Percentiles rank a stretch among this genome's conserved stretches.
Conservation (phyloP, 495 filamentous ascomycete genomes). For the Penicillium flavigenum region DNA sequence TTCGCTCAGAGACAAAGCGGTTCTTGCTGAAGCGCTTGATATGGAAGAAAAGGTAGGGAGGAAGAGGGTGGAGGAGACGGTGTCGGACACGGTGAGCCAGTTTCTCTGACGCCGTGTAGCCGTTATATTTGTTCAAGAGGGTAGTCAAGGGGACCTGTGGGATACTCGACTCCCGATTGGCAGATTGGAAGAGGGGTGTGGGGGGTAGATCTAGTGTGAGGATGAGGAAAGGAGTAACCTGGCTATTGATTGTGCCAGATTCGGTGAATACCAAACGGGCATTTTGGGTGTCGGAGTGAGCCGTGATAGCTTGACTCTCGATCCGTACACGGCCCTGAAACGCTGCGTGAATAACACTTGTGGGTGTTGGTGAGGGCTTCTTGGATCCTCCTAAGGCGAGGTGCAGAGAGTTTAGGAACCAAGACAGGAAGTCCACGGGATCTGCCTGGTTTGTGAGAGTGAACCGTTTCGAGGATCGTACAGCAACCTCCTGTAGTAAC, state of each 20-base stretch:
- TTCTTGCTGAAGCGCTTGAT: constrained; percentile 96
- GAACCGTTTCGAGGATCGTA: constrained; percentile 88
- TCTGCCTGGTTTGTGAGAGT: constrained; percentile 89
- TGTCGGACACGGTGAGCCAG: constrained; percentile 82
- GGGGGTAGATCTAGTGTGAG: constrained; percentile 90
- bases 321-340: constrained; percentile 92
- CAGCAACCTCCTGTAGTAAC: constrained; percentile 88
- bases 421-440: constrained; percentile 92
- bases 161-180: constrained; percentile 87
- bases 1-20: constrained; percentile 92
- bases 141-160: constrained; percentile 89
- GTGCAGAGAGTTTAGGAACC: constrained; percentile 96
- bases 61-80: constrained; percentile 86
- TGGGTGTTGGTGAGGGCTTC: constrained; percentile 64
- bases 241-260: constrained; percentile 73
- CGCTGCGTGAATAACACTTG: constrained; percentile 79
- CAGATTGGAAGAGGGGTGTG: constrained; percentile 95
- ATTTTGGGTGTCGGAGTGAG: constrained; percentile 75
- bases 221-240: constrained; percentile 77
- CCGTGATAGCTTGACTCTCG: constrained; percentile 92
- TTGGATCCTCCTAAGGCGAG: constrained; percentile 86
- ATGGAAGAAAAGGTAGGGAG: constrained; percentile 90
- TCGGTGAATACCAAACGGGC: constrained; percentile 94
- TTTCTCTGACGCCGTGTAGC: constrained; percentile 81
- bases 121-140: constrained; percentile 93